These are phyloP conservation scores for Allomyces macrogynus DNA, from an alignment of 192 early-diverging fungal species.

Conservation along the genomic window DNA sequence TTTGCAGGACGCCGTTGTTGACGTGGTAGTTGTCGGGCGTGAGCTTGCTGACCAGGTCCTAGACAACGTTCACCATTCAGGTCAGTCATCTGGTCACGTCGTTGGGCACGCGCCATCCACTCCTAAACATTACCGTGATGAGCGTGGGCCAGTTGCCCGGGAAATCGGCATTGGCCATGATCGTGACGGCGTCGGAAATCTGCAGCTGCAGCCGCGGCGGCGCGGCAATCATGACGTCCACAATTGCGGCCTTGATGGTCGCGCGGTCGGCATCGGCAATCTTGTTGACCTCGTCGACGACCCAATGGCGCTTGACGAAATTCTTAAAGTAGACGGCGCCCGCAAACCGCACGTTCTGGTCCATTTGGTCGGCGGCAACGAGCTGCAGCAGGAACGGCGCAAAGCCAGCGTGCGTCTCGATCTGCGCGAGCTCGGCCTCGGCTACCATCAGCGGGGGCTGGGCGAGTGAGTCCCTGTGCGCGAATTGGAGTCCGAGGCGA, in stretches of 20 bases:
- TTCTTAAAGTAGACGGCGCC: slow-evolving; percentile 91
- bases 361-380: slow-evolving; percentile 34
- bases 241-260: slow-evolving; percentile 64
- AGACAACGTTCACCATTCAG: neutral
- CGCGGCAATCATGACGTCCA: slow-evolving; percentile 64
- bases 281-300: slow-evolving; percentile 15
- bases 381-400: slow-evolving; percentile 53
- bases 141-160: slow-evolving; percentile 72
- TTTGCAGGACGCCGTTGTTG: slow-evolving; percentile 83
- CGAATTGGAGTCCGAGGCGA: no score
- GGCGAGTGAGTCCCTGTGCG: no score
- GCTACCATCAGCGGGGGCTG: no score
- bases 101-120: no score
- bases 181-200: slow-evolving; percentile 76
- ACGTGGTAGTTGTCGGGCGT: slow-evolving; percentile 51
- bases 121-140: slow-evolving; percentile 27
- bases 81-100: neutral
- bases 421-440: neutral
- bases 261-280: slow-evolving; percentile 41
- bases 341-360: slow-evolving; percentile 48
- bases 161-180: slow-evolving; percentile 85
- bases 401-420: slow-evolving; percentile 18
- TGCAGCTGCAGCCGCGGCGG: slow-evolving; percentile 65
- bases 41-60: slow-evolving; percentile 56
- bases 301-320: slow-evolving; percentile 77